Evolutionary conservation across 129 eudicot species (phyloP), one percentile per base, ranked within the genome.

Genomic region (Gnaphalium uliginosum): DNA sequence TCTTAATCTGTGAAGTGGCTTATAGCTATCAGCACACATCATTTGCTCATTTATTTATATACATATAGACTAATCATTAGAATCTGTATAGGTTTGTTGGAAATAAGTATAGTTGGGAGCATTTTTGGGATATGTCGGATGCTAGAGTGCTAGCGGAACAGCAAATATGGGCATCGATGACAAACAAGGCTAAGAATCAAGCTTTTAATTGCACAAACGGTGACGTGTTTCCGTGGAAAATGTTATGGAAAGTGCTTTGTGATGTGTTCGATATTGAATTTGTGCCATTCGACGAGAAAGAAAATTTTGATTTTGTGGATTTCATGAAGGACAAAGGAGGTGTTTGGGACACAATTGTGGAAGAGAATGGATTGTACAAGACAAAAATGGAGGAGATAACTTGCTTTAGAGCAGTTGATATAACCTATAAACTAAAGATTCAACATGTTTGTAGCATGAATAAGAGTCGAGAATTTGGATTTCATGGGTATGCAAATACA

Each of bases 371-470:
- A 51, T 18, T 51, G n/a, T 51, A 18, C 58, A 51, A 51, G 58
- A 51, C 59, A 6, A 53, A 53, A 53, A 18, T 53, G 59, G 59
- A 53, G 59, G 22, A 54, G 25, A 17, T 54, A 5, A n/a, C 60
- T 54, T 18, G 10, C 25, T 15, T 54, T 8, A 8, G 11, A 5
- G 60, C 24, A 54, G 0, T 54, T 0, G 60, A 19, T 54, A 2
- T 54, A 54, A 54, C 10, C 1, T 54, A 0, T 2, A 54, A 54
- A 54, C 25, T 54, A 11, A 54, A 17, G 4, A n/a, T 54, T 18
- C 60, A 54, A n/a, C 60, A 54, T 54, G 60, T 54, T 54, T 54
- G 60, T 54, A 54, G 60, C 25, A 54, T 54, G 60, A 54, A 54
- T 54, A 54, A 19, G 60, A 54, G 60, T 54, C 60, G 60, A 5